Evolutionary conservation across 2,329 filamentous ascomycete genomes (phyloP), one percentile per base, ranked within the genome.

Genomic region (Cryoendolithus antarcticus): DNA sequence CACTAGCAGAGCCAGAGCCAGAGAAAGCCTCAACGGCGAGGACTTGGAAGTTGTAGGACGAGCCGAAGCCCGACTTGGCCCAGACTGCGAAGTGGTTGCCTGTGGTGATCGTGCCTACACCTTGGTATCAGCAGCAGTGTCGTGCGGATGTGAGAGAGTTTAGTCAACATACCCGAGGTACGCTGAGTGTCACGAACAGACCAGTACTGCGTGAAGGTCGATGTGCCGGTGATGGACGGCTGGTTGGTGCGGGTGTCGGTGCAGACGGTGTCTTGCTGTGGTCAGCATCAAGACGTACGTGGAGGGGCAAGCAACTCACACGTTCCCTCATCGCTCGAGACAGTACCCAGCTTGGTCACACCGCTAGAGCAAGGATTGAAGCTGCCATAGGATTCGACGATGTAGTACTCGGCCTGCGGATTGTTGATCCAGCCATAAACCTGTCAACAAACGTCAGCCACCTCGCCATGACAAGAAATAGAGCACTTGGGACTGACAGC

Each of bases 401-500:
- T 66, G 59, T 75, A 75, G 59, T 74, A 74, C 49, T 74, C 71
- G 8, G 38, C 38, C 6, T 40, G 34, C 1, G 69, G 69, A 49
- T 62, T 64, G 19, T 54, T 59, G 1, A 66, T 70, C 70, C 72
- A 76, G 32, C 72, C 71, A 49, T 75, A 75, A 6, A 21, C 19
- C 19, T 21, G 19, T 6, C 19, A 21, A 4, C 19, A n/a, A n/a
- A 3, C 6, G 19, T 21, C 19, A 21, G 19, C 19, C 19, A 21
- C n/a, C n/a, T n/a, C n/a, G n/a, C n/a, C n/a, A n/a, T n/a, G n/a
- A n/a, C n/a, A n/a, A n/a, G n/a, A n/a, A n/a, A n/a, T n/a, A n/a
- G n/a, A n/a, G n/a, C n/a, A n/a, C n/a, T n/a, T n/a, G n/a, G n/a
- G n/a, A n/a, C n/a, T n/a, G 19, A 21, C 19, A 8, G 71, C 59